These are phyloP conservation scores for Iberis pinnata DNA, from an alignment of 345 rosid species.

Conservation along the genomic window DNA sequence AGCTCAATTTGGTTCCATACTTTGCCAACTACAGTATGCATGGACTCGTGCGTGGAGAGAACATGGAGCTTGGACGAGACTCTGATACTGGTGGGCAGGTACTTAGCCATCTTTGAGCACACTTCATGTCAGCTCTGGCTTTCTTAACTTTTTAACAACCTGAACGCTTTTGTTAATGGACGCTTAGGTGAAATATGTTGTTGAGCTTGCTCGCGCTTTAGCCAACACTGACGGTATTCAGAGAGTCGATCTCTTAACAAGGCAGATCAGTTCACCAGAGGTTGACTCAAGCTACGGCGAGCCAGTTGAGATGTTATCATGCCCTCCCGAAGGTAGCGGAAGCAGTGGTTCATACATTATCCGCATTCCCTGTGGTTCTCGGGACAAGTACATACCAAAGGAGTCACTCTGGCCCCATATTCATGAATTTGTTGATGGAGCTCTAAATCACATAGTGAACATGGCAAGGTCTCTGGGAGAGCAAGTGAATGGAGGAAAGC, in stretches of 20 bases:
- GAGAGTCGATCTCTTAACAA: constrained; percentile 91
- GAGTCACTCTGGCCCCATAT: constrained; percentile 87
- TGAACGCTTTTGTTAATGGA: constrained; percentile 12
- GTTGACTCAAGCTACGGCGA: constrained; percentile 98
- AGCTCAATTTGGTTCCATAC: background rate
- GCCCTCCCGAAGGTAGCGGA: constrained; percentile 52
- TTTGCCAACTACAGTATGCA: constrained; percentile 54
- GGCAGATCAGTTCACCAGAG: constrained; percentile 77
- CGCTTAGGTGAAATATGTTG: constrained; percentile 84
- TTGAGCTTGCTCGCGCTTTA: constrained; percentile 91
- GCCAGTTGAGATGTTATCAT: constrained; percentile 78
- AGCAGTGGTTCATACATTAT: constrained; percentile 82
- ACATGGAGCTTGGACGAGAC: constrained; percentile 99
- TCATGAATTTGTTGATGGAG: constrained; percentile 96
- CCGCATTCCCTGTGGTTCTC: constrained; percentile 89
- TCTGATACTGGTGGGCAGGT: constrained; percentile 99
- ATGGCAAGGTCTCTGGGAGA: constrained; percentile 86
- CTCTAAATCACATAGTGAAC: constrained; percentile 74
- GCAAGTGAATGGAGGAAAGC: constrained; percentile 65
- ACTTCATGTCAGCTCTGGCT: background rate
- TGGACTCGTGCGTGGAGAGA: constrained; percentile 93
- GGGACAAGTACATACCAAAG: constrained; percentile 47
- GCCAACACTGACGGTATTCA: constrained; percentile 93
- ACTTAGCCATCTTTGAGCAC: constrained; percentile 12
- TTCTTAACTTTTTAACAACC: background rate